Base-by-base conservation (phyloP, 1,284 basidiomycete genomes). In the Moniliophthora roreri region DNA sequence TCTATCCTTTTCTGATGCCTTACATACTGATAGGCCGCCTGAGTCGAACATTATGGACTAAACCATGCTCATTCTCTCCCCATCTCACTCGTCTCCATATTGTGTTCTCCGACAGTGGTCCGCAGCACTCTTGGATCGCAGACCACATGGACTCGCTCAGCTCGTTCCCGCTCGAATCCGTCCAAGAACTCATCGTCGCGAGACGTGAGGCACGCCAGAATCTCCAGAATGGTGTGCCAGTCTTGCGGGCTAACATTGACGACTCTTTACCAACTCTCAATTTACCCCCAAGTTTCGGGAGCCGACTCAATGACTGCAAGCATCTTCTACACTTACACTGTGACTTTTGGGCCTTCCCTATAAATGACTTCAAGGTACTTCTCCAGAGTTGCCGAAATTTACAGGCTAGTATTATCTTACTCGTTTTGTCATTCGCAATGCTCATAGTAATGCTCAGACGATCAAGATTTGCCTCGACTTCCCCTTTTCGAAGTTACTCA, bases 81-180 rank as follows among this genome's bases (percentile, higher is more conserved):
- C 41, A 53, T 34, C 61, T 73, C 35, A 61, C 60, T 46, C 56
- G 51, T 11, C 57, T 74, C 21, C 60, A 57, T 26, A 61, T 73
- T n/a, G 52, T 62, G 10, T 57, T 72, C 42, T 62, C 62, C 28
- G 71, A 73, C 55, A 52, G 55, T 13, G 68, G 67, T 24, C 66
- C 65, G 3, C 66, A 70, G 58, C 72, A 73, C 59, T 72, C 70
- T 21, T 73, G 72, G 72, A 65, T 67, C 23, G 61, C 65, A n/a
- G 72, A 74, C 60, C 72, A 73, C 58, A 56, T 73, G 21, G 54
- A 60, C 24, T 74, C 71, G 7, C 53, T 74, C n/a, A 52, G 65
- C 21, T 57, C 60, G 16, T 53, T 72, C 35, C 62, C 70, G 24
- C 53, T 71, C 16, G 47, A 60, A 11, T 52, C 53, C 2, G 59